Conservation (phyloP, 345 rosid genomes). For the Turritis glabra region DNA sequence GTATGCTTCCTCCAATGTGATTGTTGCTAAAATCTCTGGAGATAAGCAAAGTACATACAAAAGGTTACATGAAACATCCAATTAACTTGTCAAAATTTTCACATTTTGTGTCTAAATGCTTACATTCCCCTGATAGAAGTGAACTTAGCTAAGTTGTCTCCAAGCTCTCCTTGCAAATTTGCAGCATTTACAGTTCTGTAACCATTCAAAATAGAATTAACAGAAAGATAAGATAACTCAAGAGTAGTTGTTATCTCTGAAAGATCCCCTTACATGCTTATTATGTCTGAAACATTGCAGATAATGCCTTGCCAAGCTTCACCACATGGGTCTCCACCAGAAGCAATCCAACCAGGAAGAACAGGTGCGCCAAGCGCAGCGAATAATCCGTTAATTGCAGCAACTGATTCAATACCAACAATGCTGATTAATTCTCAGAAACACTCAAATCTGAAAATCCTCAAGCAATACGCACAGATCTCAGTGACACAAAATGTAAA, state of each 20-base stretch:
- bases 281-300: slow-evolving; percentile 63
- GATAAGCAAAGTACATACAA: slow-evolving; percentile 13
- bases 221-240: background rate
- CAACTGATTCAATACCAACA: slow-evolving; percentile 60
- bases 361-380: slow-evolving; percentile 71
- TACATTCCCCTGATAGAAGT: slow-evolving; percentile 79
- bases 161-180: slow-evolving; percentile 91
- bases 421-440: slow-evolving; percentile 36
- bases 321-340: slow-evolving; percentile 95
- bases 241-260: background rate
- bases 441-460: background rate
- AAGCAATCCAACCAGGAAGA: slow-evolving; percentile 93
- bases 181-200: slow-evolving; percentile 80
- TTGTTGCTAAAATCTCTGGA: slow-evolving; percentile 93
- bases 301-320: slow-evolving; percentile 89
- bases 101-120: slow-evolving; percentile 32
- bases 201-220: slow-evolving; percentile 17
- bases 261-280: slow-evolving; percentile 51
- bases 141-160: slow-evolving; percentile 62
- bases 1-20: slow-evolving; percentile 87
- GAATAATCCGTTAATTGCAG: slow-evolving; percentile 77
- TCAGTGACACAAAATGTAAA: slow-evolving; percentile 18
- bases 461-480: slow-evolving; percentile 34
- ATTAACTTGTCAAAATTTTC: background rate
- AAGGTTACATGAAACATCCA: slow-evolving; percentile 15